Evolutionary conservation across 176 grass and related monocot species (phyloP), one percentile per base, ranked within the genome.

Genomic region (Melocanna baccifera): DNA sequence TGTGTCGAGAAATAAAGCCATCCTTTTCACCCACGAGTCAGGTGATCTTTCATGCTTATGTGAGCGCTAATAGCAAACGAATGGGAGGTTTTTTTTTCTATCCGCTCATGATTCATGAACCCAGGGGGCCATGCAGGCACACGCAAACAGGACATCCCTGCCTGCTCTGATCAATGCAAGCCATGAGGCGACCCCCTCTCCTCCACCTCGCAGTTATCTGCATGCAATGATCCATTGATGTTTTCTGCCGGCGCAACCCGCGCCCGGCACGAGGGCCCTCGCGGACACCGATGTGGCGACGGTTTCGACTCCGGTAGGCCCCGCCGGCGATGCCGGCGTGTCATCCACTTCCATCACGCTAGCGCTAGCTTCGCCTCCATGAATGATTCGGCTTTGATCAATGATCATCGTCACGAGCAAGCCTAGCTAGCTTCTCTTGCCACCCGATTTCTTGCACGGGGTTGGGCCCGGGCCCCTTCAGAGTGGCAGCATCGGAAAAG

Each of bases 21-120:
- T 72, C 68, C 18, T 62, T 62, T 45, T 73, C 67, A 20, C 16
- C 37, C 39, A n/a, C 2, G 6, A 50, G 12, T 58, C 43, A 84
- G 58, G 70, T 39, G 81, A 75, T 65, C 55, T 72, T 46, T 32
- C 67, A 36, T 15, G 67, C 40, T 40, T 51, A 77, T 62, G 72
- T 5, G 65, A 6, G 43, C 36, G 3, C 30, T 67, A n/a, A 45
- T 66, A 0, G 20, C 29, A 12, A 19, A 12, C 40, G 37, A 40
- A n/a, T 18, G 39, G 58, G 76, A 89, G 67, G 87, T 79, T 68
- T 29, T 68, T 79, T 68, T 30, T 68, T 75, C 75, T 66, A 79
- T 79, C 67, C 19, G 14, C 1, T 6, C 65, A 69, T 51, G 45
- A 29, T 62, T 20, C 5, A 39, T 48, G 81, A 84, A 57, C 50